Conservation (phyloP, 805 yeast genomes). For the Yarrowia sp. region DNA sequence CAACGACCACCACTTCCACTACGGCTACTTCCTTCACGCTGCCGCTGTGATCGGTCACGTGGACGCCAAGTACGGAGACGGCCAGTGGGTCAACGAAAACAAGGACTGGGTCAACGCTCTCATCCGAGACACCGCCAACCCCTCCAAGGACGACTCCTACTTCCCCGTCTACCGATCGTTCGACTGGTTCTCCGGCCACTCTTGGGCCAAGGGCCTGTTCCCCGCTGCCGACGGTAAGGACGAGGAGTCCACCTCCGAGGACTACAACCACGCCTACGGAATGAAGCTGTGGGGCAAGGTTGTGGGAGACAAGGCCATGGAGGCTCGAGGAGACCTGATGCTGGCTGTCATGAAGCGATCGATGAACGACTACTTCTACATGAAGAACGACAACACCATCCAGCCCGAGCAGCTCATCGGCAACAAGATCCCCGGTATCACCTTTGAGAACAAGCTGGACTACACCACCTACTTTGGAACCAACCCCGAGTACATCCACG, state of each 20-base stretch:
- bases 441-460: slow-evolving; percentile 77
- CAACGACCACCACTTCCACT: slow-evolving; percentile 88
- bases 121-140: slow-evolving; percentile 74
- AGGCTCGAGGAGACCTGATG: slow-evolving; percentile 66
- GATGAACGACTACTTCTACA: slow-evolving; percentile 62
- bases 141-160: slow-evolving; percentile 56
- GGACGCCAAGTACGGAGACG: slow-evolving; percentile 58
- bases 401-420: slow-evolving; percentile 61
- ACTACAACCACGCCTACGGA: slow-evolving; percentile 73
- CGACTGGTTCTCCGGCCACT: slow-evolving; percentile 78
- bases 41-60: slow-evolving; percentile 77
- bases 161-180: slow-evolving; percentile 75
- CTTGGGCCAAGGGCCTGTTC: slow-evolving; percentile 78
- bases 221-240: slow-evolving; percentile 72
- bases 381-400: slow-evolving; percentile 57
- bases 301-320: slow-evolving; percentile 61
- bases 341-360: slow-evolving; percentile 63
- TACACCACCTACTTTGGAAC: slow-evolving; percentile 78
- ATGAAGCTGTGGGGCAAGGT: slow-evolving; percentile 75
- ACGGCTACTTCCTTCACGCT: slow-evolving; percentile 83
- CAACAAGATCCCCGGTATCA: slow-evolving; percentile 78
- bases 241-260: slow-evolving; percentile 77
- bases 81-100: slow-evolving; percentile 58
- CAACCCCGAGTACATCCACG: slow-evolving; percentile 71
- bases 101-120: slow-evolving; percentile 67